Evolutionary conservation across 495 filamentous ascomycete genomes (phyloP), one percentile per base, ranked within the genome.

Genomic region (Aspergillus bridgeri): DNA sequence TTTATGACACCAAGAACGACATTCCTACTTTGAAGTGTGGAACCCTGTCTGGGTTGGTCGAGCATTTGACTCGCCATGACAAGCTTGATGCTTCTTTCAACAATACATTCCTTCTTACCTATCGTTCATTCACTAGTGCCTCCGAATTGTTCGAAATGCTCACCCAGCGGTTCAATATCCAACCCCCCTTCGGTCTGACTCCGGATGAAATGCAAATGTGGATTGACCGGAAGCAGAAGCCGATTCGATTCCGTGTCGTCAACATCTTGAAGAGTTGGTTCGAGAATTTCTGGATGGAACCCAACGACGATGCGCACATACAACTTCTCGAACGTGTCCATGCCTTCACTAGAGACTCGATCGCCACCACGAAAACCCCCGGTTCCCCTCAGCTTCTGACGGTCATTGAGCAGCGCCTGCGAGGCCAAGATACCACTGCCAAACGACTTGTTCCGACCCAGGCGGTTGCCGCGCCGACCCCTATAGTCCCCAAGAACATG

Each of bases 181-280:
- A 97, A 65, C 95, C 94, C 17, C 92, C 94, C n/a, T 85, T 87
- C 59, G 91, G 91, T 3, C 73, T 98, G 60, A 82, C 76, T 33
- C 79, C 82, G 48, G 70, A 81, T 45, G 91, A 98, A 61, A 90
- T 88, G 68, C 90, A 94, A 51, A 78, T 83, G 60, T 98, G 94
- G 94, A 82, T 88, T 20, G 91, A 96, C 67, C 84, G 86, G 65
- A 98, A 98, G 75, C 95, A 97, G 72, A 96, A 92, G 64, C 86
- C 89, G 5, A 97, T 98, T 60, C 83, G 95, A 44, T 92, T 98
- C 79, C 83, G 94, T 46, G 90, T 98, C 8, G 91, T 98, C 63
- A 98, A 97, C 68, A 96, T 97, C 55, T 75, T 98, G 60, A 98
- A 97, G 79, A 96, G 84, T 69, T 98, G 94, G 94, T 91, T 98